A percentile compares a stretch with the other conserved stretches of the same genome.
These are phyloP conservation scores for Pisolithus marmoratus DNA, from an alignment of 768 basidiomycete species.

Conservation along the genomic window DNA sequence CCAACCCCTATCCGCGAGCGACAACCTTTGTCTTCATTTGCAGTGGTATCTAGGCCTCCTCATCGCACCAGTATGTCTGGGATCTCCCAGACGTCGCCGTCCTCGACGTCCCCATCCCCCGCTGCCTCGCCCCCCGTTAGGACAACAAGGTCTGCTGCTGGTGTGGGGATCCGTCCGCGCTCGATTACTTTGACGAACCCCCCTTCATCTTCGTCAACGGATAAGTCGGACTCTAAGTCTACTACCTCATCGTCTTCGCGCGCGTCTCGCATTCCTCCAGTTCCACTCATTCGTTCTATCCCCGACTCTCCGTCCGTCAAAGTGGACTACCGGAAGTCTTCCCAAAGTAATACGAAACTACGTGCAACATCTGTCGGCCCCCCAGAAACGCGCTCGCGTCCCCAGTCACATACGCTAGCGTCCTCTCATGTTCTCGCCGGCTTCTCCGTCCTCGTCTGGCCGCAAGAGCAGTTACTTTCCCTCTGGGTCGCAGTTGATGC, in stretches of 20 bases:
- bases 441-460: constrained; percentile 1
- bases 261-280: constrained; percentile 21
- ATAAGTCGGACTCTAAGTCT: constrained; percentile 25
- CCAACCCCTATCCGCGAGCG: constrained; percentile 58
- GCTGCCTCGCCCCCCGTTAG: not conserved
- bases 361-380: constrained; percentile 7
- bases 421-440: constrained; percentile 4
- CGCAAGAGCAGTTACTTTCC: constrained; percentile 19
- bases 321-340: constrained; percentile 11
- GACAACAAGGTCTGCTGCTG: constrained; percentile 10
- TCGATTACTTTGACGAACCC: constrained; percentile 3
- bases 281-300: constrained; percentile 27
- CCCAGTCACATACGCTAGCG: constrained; percentile 4
- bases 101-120: constrained; percentile 3
- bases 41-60: constrained; percentile 55
- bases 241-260: constrained; percentile 19
- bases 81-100: constrained; percentile 3
- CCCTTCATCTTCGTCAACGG: constrained; percentile 8
- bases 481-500: constrained; percentile 22
- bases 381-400: constrained; percentile 10
- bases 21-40: constrained; percentile 51
- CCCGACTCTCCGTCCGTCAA: constrained; percentile 29
- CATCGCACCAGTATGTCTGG: constrained; percentile 27
- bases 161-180: constrained; percentile 8
- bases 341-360: constrained; percentile 7